These are phyloP conservation scores for Epichloe typhina DNA, from an alignment of 2,329 filamentous ascomycete species.

Conservation along the genomic window DNA sequence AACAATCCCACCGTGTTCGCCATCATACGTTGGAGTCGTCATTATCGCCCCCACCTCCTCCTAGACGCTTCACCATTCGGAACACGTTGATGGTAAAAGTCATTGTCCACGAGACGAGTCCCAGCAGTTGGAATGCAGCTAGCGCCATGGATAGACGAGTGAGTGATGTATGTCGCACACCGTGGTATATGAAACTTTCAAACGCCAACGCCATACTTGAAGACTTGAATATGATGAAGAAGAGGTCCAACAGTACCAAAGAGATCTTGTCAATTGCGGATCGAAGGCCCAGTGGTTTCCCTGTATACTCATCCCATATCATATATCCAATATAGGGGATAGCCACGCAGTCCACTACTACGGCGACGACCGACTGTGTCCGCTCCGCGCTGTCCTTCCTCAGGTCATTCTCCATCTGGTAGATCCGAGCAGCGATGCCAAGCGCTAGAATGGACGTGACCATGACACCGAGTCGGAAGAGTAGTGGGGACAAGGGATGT, in stretches of 20 bases:
- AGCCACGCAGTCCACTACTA: slow-evolving; percentile 78
- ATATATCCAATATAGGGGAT: slow-evolving; percentile 87
- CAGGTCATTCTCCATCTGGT: slow-evolving; percentile 39
- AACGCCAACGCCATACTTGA: slow-evolving; percentile 87
- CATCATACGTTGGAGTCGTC: slow-evolving; percentile 3
- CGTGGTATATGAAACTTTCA: slow-evolving; percentile 57
- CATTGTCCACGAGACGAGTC: slow-evolving; percentile 76
- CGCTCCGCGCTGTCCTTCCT: slow-evolving; percentile 38
- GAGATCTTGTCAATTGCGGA: slow-evolving; percentile 74
- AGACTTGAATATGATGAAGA: slow-evolving; percentile 96
- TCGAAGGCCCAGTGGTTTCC: slow-evolving; percentile 80
- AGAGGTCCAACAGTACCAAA: slow-evolving; percentile 79
- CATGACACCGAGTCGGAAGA: slow-evolving; percentile 72
- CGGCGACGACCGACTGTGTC: slow-evolving; percentile 74
- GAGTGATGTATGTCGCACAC: slow-evolving; percentile 21
- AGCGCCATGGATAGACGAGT: slow-evolving; percentile 53
- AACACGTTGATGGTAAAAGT: slow-evolving; percentile 83
- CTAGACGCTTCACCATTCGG: slow-evolving; percentile 49
- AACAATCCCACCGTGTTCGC: not conserved
- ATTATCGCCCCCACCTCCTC: slow-evolving; percentile 33
- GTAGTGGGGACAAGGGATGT: slow-evolving; percentile 73
- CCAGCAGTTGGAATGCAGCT: slow-evolving; percentile 66
- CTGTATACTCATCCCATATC: slow-evolving; percentile 92
- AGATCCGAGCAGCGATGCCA: slow-evolving; percentile 64
- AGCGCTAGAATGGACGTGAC: slow-evolving; percentile 72